These are phyloP conservation scores for Microglena sp. DNA, from an alignment of 139 green algal species.

Conservation along the genomic window DNA sequence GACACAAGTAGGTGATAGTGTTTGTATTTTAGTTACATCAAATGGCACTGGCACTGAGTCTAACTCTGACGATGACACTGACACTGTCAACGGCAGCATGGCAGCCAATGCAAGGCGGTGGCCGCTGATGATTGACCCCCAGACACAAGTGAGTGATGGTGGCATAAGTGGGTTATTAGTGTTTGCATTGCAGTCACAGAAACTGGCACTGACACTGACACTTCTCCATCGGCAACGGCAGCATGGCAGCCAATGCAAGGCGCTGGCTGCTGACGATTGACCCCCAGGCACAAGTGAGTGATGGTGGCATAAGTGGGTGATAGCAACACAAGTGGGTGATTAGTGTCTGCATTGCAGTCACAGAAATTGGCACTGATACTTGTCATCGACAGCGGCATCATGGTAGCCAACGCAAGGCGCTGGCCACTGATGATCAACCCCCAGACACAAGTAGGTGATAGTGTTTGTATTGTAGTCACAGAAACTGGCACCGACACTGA, in stretches of 20 bases:
- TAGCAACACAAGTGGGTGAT: too few relatives aligned
- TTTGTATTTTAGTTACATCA: constrained; percentile 6
- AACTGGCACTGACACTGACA: background rate
- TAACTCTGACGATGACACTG: background rate
- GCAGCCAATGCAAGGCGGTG: constrained; percentile 49
- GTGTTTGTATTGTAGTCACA: background rate
- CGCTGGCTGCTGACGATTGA: constrained; percentile 76
- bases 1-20: constrained; percentile 20
- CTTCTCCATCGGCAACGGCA: constrained; percentile 68
- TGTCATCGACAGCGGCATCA: constrained; percentile 70
- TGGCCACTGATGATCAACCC: constrained; percentile 77
- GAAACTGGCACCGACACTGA: constrained; percentile 17
- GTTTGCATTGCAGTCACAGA: too few relatives aligned
- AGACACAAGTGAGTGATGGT: constrained; percentile 29
- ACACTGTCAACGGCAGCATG: constrained; percentile 69
- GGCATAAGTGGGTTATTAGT: too few relatives aligned
- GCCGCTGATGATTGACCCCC: constrained; percentile 73
- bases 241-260: constrained; percentile 30
- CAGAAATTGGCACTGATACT: background rate
- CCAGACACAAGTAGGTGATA: constrained; percentile 35
- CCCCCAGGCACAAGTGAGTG: constrained; percentile 62
- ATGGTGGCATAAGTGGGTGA: constrained; percentile 21
- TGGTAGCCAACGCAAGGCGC: constrained; percentile 46
- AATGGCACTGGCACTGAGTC: background rate
- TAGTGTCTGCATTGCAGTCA: background rate